A percentile compares a stretch with the other conserved stretches of the same genome.
Evolutionary conservation across 2,329 filamentous ascomycete species (phyloP).

Genomic region (Coniochaeta prunicola): DNA sequence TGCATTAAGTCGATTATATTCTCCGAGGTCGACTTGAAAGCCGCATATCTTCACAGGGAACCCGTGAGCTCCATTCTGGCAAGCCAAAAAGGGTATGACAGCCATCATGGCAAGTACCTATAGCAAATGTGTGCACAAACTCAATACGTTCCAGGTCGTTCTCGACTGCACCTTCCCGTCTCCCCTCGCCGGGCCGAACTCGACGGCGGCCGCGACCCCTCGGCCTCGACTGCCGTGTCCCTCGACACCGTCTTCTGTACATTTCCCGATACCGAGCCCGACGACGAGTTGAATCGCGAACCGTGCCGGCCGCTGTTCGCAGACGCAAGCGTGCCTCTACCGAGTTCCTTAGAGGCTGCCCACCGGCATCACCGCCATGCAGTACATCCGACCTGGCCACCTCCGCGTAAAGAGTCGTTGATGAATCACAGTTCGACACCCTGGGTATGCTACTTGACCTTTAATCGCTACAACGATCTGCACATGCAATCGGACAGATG

Average conservation of each 20-base stretch:
- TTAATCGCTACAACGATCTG: neutral
- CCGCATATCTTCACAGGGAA: neutral
- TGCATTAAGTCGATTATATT: neutral
- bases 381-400: slow-evolving; percentile 33
- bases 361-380: slow-evolving; percentile 32
- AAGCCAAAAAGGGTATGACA: neutral
- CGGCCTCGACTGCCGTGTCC: neutral
- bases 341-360: neutral
- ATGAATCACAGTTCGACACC: slow-evolving; percentile 20
- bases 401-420: slow-evolving; percentile 41
- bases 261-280: neutral
- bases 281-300: neutral
- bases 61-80: neutral
- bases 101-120: slow-evolving; percentile 1
- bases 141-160: slow-evolving; percentile 14
- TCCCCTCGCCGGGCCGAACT: slow-evolving; percentile 10
- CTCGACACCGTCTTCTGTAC: neutral
- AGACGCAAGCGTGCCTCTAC: neutral
- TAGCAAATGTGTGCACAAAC: slow-evolving; percentile 18
- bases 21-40: neutral
- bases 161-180: slow-evolving; percentile 6
- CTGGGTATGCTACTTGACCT: slow-evolving; percentile 14
- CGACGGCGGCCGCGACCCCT: neutral
- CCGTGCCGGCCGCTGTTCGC: neutral
- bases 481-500: neutral